These are phyloP conservation scores for Globisporangium spinosum DNA, from an alignment of 352 stramenopile genomes.

Conservation along the genomic window DNA sequence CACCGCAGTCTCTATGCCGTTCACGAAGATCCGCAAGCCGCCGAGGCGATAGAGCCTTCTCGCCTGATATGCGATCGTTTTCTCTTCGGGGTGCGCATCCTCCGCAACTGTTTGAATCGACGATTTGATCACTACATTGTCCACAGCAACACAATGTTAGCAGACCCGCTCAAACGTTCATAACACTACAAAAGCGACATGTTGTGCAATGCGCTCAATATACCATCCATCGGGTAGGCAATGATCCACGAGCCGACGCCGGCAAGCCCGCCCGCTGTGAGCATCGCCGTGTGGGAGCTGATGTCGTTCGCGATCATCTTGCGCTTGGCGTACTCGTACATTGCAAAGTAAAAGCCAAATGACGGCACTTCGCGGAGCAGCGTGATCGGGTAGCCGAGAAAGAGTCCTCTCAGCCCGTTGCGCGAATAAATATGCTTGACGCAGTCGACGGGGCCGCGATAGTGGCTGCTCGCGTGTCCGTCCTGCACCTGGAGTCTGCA, in stretches of 20 bases:
- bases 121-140: slow-evolving; percentile 71
- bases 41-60: slow-evolving; percentile 61
- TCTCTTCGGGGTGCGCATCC: slow-evolving; percentile 43
- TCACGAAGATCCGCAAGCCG: slow-evolving; percentile 72
- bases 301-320: slow-evolving; percentile 52
- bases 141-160: background rate
- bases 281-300: slow-evolving; percentile 67
- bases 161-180: background rate
- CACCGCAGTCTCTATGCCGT: slow-evolving; percentile 69
- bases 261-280: slow-evolving; percentile 72
- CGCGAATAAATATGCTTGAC: slow-evolving; percentile 67
- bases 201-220: slow-evolving; percentile 2
- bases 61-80: slow-evolving; percentile 71
- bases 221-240: slow-evolving; percentile 78
- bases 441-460: slow-evolving; percentile 68
- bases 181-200: background rate
- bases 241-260: slow-evolving; percentile 81
- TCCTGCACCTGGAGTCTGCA: slow-evolving; percentile 80
- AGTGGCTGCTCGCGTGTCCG: slow-evolving; percentile 52
- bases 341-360: slow-evolving; percentile 82
- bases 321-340: slow-evolving; percentile 80
- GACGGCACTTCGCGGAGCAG: slow-evolving; percentile 75
- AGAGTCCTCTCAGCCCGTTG: slow-evolving; percentile 57
- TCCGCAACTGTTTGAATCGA: slow-evolving; percentile 79
- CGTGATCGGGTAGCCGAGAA: slow-evolving; percentile 72